Evolutionary conservation across 2,329 filamentous ascomycete genomes (phyloP).

Genomic region (Xylaria sp.): DNA sequence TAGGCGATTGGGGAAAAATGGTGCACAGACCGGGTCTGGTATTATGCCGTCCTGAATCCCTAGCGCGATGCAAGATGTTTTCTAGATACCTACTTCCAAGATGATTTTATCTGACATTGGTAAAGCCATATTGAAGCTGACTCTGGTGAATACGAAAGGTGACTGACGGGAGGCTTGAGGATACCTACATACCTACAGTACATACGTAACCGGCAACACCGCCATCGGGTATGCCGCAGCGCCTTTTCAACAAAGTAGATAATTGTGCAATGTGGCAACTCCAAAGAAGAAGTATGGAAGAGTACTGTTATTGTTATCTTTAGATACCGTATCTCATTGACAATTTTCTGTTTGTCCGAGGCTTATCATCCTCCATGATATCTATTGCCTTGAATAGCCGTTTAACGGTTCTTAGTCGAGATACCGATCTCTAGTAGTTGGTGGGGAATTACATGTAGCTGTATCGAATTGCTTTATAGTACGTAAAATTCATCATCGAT

Average conservation of each 20-base stretch:
- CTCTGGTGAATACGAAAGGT: neutral
- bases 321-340: too few species aligned
- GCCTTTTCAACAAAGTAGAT: neutral
- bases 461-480: neutral
- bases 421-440: neutral
- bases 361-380: too few species aligned
- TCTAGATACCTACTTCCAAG: neutral
- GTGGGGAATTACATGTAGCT: neutral
- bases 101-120: neutral
- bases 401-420: too few species aligned
- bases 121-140: neutral
- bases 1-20: neutral
- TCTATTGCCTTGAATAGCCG: constrained; percentile 17
- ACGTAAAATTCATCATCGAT: constrained; percentile 3
- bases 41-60: neutral
- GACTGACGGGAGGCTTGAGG: neutral
- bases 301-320: too few species aligned
- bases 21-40: neutral
- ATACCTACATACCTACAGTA: neutral
- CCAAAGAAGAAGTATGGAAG: too few species aligned
- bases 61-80: constrained; percentile 3
- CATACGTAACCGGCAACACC: neutral
- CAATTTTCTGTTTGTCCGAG: too few species aligned
- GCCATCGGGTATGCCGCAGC: neutral
- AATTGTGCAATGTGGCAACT: neutral